Conservation (phyloP, 2,329 filamentous ascomycete species). For the Sclerotinia glacialis region DNA sequence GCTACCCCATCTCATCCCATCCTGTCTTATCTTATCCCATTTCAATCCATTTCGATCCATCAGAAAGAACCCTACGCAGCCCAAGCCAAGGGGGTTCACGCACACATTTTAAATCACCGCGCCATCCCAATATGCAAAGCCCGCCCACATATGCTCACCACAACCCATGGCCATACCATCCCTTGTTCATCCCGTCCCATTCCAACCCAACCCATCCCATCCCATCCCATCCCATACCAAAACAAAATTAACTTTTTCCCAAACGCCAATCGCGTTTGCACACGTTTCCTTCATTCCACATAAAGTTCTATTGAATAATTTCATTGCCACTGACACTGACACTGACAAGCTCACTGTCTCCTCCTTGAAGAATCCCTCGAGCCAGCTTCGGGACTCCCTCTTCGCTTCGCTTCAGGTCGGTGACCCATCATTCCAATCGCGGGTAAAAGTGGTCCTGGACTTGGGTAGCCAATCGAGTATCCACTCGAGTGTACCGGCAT, state of each 20-base stretch:
- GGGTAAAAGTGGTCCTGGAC: conserved; percentile 45
- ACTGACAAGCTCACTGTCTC: conserved; percentile 38
- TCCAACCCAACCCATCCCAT: background rate
- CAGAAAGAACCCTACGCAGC: background rate
- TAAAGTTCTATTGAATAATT: conserved; percentile 1
- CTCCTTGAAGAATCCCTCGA: conserved; percentile 48
- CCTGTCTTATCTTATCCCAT: conserved; percentile 17
- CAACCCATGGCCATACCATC: background rate
- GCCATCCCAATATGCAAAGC: conserved; percentile 20
- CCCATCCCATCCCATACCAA: background rate
- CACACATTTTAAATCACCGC: conserved; percentile 11
- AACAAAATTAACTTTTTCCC: conserved; percentile 5
- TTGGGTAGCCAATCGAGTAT: conserved; percentile 36
- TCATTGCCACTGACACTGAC: background rate
- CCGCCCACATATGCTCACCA: conserved; percentile 16
- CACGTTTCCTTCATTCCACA: background rate
- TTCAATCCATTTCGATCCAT: conserved; percentile 25
- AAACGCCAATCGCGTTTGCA: conserved; percentile 12
- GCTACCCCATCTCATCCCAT: conserved; percentile 28
- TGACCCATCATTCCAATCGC: conserved; percentile 32
- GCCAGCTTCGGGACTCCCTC: conserved; percentile 50
- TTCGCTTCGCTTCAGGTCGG: conserved; percentile 47
- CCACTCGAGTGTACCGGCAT: conserved; percentile 28
- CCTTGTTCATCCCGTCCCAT: no score
- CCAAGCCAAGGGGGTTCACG: conserved; percentile 1